A percentile compares a stretch with the other conserved stretches of the same genome.
Evolutionary conservation across 306 rosid genomes (phyloP).

Genomic region (Pyrus bretschneideri): DNA sequence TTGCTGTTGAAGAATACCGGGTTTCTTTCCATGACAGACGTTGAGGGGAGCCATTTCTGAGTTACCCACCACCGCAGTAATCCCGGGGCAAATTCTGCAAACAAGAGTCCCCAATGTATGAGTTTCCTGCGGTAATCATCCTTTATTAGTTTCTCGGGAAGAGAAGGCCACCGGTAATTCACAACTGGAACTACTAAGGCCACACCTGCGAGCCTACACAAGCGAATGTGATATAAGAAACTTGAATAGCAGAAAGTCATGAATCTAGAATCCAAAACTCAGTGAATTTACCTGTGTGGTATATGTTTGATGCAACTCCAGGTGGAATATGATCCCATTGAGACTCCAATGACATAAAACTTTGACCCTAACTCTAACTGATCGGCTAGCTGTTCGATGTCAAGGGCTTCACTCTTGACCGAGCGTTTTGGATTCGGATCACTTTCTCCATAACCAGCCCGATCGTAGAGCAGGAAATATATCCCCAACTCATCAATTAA

Average conservation of each 20-base stretch:
- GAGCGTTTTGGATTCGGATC: slow-evolving; percentile 78
- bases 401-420: slow-evolving; percentile 69
- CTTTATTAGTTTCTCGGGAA: slow-evolving; percentile 53
- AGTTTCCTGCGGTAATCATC: slow-evolving; percentile 68
- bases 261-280: not conserved
- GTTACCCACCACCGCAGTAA: slow-evolving; percentile 76
- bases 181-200: slow-evolving; percentile 75
- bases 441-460: slow-evolving; percentile 94
- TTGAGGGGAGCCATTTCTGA: slow-evolving; percentile 90
- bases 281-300: slow-evolving; percentile 61
- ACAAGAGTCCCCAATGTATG: slow-evolving; percentile 37
- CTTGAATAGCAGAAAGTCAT: not conserved
- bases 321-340: slow-evolving; percentile 80
- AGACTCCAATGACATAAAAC: slow-evolving; percentile 82
- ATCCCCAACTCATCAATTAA: slow-evolving; percentile 65
- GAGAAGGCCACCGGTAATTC: slow-evolving; percentile 82
- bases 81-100: slow-evolving; percentile 58
- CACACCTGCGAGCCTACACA: slow-evolving; percentile 78
- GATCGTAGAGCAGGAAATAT: slow-evolving; percentile 68
- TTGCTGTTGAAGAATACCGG: slow-evolving; percentile 64
- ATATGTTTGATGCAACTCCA: slow-evolving; percentile 90
- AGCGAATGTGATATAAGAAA: slow-evolving; percentile 11
- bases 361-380: slow-evolving; percentile 59
- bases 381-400: slow-evolving; percentile 83
- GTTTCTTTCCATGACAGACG: slow-evolving; percentile 68